Evolutionary conservation across 495 filamentous ascomycete genomes (phyloP).

Genomic region (Bombardia bombarda): DNA sequence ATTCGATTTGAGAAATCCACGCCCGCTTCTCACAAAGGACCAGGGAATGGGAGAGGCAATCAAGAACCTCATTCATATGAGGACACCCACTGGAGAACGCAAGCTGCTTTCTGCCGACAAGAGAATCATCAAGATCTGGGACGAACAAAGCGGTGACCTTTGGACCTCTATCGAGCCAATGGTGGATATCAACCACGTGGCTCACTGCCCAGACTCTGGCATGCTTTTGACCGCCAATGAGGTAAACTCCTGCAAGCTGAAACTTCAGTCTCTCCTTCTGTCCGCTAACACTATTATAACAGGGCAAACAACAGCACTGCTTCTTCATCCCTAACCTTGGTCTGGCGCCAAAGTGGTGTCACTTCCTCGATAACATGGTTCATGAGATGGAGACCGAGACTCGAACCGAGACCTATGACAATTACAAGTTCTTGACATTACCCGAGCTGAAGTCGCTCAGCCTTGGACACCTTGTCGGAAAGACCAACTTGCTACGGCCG

Average conservation of each 20-base stretch:
- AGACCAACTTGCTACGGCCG: slow-evolving; percentile 76
- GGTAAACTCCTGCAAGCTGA: slow-evolving; percentile 57
- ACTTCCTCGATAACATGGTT: slow-evolving; percentile 91
- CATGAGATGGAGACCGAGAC: slow-evolving; percentile 90
- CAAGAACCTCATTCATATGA: slow-evolving; percentile 81
- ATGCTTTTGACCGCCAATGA: slow-evolving; percentile 97
- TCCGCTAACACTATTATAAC: slow-evolving; percentile 1
- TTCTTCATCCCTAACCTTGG: slow-evolving; percentile 90
- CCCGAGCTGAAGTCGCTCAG: slow-evolving; percentile 74
- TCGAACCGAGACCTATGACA: slow-evolving; percentile 81
- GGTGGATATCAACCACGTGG: slow-evolving; percentile 88
- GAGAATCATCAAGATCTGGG: slow-evolving; percentile 95
- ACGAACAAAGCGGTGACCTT: slow-evolving; percentile 66
- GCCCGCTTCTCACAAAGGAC: slow-evolving; percentile 80
- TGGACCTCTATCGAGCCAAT: slow-evolving; percentile 95
- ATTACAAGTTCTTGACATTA: slow-evolving; percentile 92
- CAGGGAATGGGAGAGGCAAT: slow-evolving; percentile 95
- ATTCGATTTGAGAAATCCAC: slow-evolving; percentile 86
- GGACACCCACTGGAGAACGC: slow-evolving; percentile 66
- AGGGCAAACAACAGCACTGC: slow-evolving; percentile 56
- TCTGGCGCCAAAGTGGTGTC: slow-evolving; percentile 90
- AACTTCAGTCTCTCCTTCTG: neutral
- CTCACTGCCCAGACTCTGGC: slow-evolving; percentile 76
- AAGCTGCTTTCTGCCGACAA: slow-evolving; percentile 92
- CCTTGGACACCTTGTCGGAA: slow-evolving; percentile 78